Percentiles rank a stretch among this genome's conserved stretches.
Conservation (phyloP, 2,329 filamentous ascomycete species). For the Fusarium sp. region DNA sequence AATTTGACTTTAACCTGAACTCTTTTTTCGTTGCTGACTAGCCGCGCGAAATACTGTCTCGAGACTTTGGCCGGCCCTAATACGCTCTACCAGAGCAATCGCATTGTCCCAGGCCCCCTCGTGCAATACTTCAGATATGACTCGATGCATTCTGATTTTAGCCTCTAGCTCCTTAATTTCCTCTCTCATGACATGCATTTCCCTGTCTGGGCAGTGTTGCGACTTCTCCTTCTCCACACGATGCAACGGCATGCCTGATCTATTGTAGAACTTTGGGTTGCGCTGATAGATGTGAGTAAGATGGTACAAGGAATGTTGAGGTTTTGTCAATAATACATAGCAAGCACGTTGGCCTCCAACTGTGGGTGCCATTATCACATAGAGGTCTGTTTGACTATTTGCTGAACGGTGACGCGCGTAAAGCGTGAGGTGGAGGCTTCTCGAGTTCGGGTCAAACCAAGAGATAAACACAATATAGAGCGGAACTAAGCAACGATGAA, state of each 20-base stretch:
- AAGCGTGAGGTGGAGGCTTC: background rate
- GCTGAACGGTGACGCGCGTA: background rate
- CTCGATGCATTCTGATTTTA: background rate
- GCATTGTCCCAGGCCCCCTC: background rate
- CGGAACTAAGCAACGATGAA: too few relatives aligned
- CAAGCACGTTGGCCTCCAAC: background rate
- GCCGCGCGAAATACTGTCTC: background rate
- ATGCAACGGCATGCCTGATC: background rate
- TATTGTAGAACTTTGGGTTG: background rate
- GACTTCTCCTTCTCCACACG: background rate
- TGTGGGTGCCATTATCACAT: background rate
- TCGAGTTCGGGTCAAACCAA: too few relatives aligned
- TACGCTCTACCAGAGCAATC: background rate
- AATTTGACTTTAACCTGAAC: too few relatives aligned
- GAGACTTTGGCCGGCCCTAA: background rate
- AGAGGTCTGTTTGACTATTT: background rate
- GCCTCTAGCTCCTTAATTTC: background rate
- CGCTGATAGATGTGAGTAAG: background rate
- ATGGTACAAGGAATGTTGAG: fast-evolving
- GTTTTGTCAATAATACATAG: background rate
- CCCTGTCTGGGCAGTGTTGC: background rate
- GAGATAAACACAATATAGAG: too few relatives aligned
- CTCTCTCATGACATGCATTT: background rate
- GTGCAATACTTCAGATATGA: background rate
- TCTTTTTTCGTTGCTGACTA: background rate